Percentiles rank a stretch among this genome's conserved stretches.
These are phyloP conservation scores for Lanmaoa rubissima DNA, from an alignment of 768 basidiomycete species.

Conservation along the genomic window DNA sequence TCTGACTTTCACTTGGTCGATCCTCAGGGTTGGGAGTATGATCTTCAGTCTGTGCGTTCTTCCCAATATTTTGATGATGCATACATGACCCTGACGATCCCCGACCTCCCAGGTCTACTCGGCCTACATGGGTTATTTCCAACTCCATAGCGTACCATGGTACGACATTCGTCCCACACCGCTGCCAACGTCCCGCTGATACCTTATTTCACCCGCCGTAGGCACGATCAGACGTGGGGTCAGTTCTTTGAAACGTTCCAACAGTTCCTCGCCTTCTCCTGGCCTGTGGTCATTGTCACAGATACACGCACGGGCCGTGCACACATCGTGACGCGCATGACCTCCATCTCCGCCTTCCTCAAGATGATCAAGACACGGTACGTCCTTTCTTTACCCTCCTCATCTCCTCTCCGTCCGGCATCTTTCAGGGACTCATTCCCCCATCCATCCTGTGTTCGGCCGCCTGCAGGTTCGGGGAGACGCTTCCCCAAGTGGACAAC, in stretches of 20 bases:
- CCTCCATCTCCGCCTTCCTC: slow-evolving; percentile 68
- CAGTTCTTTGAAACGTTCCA: slow-evolving; percentile 77
- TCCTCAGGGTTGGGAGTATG: slow-evolving; percentile 76
- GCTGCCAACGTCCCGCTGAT: background rate
- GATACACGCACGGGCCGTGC: slow-evolving; percentile 68
- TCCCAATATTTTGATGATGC: background rate
- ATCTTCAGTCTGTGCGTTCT: slow-evolving; percentile 67
- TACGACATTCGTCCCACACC: slow-evolving; percentile 20
- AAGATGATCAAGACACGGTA: slow-evolving; percentile 86
- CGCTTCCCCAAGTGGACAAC: slow-evolving; percentile 68
- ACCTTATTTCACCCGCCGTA: slow-evolving; percentile 20
- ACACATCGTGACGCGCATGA: slow-evolving; percentile 77
- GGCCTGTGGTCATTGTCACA: slow-evolving; percentile 79
- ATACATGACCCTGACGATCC: background rate
- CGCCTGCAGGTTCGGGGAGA: slow-evolving; percentile 61
- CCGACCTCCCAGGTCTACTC: slow-evolving; percentile 52
- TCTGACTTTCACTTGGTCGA: slow-evolving; percentile 72
- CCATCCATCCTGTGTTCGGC: background rate
- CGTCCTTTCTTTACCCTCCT: background rate
- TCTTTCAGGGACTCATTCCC: background rate
- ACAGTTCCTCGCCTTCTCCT: slow-evolving; percentile 76
- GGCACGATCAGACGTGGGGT: slow-evolving; percentile 83
- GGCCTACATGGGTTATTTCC: slow-evolving; percentile 78
- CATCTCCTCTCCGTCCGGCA: background rate
- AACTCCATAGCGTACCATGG: slow-evolving; percentile 69